These are phyloP conservation scores for Fallopia convolvulus DNA, from an alignment of 148 eudicot species.

Conservation along the genomic window DNA sequence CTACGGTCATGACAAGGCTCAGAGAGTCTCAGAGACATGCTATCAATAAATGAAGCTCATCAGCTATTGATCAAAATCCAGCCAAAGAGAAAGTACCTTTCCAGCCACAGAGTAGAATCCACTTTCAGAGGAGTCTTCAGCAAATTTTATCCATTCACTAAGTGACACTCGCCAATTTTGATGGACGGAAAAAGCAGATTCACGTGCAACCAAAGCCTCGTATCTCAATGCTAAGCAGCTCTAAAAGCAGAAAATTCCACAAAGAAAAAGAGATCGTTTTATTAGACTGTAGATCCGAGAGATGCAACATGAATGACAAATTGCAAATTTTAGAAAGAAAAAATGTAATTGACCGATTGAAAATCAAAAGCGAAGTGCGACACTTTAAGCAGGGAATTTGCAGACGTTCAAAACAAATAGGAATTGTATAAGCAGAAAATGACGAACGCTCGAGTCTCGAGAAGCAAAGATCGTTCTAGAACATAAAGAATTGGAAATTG, in stretches of 20 bases:
- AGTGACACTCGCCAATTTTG: slow-evolving; percentile 41
- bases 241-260: slow-evolving; percentile 23
- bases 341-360: neutral
- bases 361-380: neutral
- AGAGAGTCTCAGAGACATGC: neutral
- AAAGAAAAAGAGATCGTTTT: neutral
- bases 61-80: neutral
- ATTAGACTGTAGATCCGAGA: neutral
- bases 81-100: slow-evolving; percentile 30
- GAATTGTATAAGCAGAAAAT: neutral
- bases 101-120: slow-evolving; percentile 47
- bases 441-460: neutral
- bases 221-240: slow-evolving; percentile 88
- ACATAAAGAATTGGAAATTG: neutral
- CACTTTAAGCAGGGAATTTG: neutral
- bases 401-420: neutral
- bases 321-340: neutral
- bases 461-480: neutral
- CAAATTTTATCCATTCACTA: slow-evolving; percentile 66
- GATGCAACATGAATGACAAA: neutral
- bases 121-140: slow-evolving; percentile 49
- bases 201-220: slow-evolving; percentile 63
- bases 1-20: too few species aligned
- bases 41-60: neutral
- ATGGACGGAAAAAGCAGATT: slow-evolving; percentile 27